Evolutionary conservation across 805 yeast genomes (phyloP).

Genomic region (Barnettozyma wickerhamii): DNA sequence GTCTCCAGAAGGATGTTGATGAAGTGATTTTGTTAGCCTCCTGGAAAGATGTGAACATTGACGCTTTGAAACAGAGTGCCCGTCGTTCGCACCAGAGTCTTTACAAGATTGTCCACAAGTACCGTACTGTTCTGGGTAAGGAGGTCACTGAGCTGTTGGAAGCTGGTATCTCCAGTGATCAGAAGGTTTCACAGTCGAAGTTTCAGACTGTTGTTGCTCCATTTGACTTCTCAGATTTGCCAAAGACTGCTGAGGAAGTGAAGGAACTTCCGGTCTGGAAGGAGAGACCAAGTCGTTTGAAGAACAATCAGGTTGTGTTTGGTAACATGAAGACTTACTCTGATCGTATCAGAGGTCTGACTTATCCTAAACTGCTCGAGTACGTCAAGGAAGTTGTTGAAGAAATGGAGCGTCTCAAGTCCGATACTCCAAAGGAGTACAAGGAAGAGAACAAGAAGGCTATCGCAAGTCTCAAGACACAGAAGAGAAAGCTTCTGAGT

Average conservation of each 20-base stretch:
- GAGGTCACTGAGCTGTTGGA: conserved; percentile 56
- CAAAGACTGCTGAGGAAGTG: conserved; percentile 7
- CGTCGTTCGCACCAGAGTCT: conserved; percentile 80
- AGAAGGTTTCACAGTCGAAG: conserved; percentile 12
- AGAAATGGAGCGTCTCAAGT: conserved; percentile 58
- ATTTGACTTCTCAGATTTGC: conserved; percentile 12
- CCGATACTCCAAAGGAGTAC: conserved; percentile 71
- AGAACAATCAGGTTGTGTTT: conserved; percentile 45
- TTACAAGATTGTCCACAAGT: conserved; percentile 80
- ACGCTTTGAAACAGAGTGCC: conserved; percentile 92
- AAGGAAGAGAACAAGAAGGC: conserved; percentile 73
- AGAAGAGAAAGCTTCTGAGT: conserved; percentile 74
- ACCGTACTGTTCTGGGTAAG: conserved; percentile 55
- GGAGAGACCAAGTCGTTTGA: conserved; percentile 52
- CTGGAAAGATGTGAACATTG: conserved; percentile 95
- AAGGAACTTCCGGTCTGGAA: conserved; percentile 42
- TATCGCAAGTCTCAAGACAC: conserved; percentile 69
- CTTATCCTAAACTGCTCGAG: conserved; percentile 45
- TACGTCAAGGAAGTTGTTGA: conserved; percentile 50
- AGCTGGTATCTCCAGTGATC: conserved; percentile 41
- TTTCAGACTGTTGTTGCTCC: conserved; percentile 9
- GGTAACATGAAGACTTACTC: conserved; percentile 52
- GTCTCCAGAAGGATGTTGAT: conserved; percentile 70
- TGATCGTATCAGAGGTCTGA: conserved; percentile 27
- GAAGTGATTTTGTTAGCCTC: conserved; percentile 88